Evolutionary conservation across 805 yeast genomes (phyloP), one percentile per base, ranked within the genome.

Genomic region (Cyberlindnera nakhonratchasimensis): DNA sequence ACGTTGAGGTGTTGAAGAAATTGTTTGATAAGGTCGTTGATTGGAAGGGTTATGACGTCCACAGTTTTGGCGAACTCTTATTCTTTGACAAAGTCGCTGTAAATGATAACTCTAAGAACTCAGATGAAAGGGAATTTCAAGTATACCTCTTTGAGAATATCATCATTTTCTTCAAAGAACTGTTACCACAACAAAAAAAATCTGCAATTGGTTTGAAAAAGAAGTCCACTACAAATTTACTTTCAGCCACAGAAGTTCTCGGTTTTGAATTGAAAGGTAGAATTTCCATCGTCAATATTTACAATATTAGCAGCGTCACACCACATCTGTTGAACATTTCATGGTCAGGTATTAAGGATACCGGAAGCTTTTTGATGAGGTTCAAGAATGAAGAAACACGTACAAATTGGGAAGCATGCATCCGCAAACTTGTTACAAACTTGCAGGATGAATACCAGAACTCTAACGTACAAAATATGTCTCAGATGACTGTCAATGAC

Each of bases 1-100:
- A 93, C 63, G 75, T 80, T 41, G 84, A 80, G 45, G 74, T 78
- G 28, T 71, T 86, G 31, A 78, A 76, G 51, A 83, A 82, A 40
- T 71, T 93, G 33, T 72, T 75, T 41, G 86, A 79, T 17, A 76
- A 90, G 44, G 95, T 91, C 10, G 70, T 73, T 18, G 95, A 90
- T 64, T 93, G 99, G 99, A 80, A 88, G 53, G 97, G 96, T 18
- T 88, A 87, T 59, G 80, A 81, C 45, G 68, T 84, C 33, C 72
- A 71, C 42, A 82, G 80, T 50, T 86, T 88, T 61, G 99, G 99
- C 20, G 95, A 87, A 45, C 72, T 93, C 45, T 65, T 90, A 41
- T 80, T 80, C 57, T 83, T 80, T 54, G 91, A 88, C 43, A 68
- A 71, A 29, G 89, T 86, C 25, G 75, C 79, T 10, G 85, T 82